A percentile compares a stretch with the other conserved stretches of the same genome.
Conservation (phyloP, 306 rosid genomes). For the Acmispon strigosus region DNA sequence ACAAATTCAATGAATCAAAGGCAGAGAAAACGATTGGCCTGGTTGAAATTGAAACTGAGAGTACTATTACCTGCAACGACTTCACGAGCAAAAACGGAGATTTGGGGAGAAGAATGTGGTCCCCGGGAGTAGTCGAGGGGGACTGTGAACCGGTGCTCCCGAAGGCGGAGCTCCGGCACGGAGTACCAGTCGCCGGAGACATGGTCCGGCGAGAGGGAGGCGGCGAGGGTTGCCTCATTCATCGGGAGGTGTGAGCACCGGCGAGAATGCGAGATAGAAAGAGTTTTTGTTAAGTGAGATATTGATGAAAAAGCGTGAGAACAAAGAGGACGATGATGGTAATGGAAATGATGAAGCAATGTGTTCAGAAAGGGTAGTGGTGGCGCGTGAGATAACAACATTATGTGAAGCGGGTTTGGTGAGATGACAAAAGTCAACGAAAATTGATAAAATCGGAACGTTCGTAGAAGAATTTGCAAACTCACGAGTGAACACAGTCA, state of each 20-base stretch:
- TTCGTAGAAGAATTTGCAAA: neutral
- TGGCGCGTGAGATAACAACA: conserved; percentile 30
- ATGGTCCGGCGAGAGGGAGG: conserved; percentile 43
- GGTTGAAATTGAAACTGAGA: neutral
- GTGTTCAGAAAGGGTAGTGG: conserved; percentile 14
- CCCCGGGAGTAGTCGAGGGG: conserved; percentile 66
- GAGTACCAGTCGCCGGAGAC: conserved; percentile 60
- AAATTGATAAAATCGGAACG: neutral
- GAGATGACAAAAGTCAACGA: neutral
- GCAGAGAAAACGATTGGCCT: neutral
- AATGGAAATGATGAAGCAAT: neutral
- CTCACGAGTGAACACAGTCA: no score
- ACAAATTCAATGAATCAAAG: neutral
- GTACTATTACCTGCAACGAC: conserved; percentile 56
- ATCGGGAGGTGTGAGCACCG: conserved; percentile 20
- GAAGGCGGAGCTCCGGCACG: conserved; percentile 81
- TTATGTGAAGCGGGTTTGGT: conserved; percentile 1
- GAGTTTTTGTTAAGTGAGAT: neutral
- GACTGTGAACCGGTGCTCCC: conserved; percentile 64
- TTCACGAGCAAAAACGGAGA: conserved; percentile 90
- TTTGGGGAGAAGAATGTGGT: conserved; percentile 35
- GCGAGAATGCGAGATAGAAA: conserved; percentile 16
- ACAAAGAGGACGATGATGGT: neutral
- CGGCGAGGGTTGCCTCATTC: conserved; percentile 15
- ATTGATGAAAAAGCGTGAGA: conserved; percentile 1